Evolutionary conservation across 2,329 filamentous ascomycete genomes (phyloP), one percentile per base, ranked within the genome.

Genomic region (Microsporum canis): DNA sequence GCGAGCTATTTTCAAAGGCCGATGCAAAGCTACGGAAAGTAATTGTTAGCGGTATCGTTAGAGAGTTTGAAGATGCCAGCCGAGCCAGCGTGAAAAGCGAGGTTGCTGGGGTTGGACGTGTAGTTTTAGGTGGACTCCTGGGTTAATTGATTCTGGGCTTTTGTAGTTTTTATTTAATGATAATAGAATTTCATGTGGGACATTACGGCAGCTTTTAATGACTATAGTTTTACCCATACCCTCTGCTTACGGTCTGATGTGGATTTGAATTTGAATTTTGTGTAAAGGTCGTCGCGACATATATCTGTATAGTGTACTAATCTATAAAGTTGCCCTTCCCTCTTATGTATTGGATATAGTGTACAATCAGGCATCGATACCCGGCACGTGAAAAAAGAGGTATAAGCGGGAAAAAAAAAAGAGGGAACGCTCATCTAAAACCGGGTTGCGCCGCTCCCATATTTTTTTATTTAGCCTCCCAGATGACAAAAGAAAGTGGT

Each of bases 21-120:
- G 94, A 99, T 74, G 82, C 86, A 4, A 86, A 85, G 65, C 82
- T 99, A 51, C 81, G 91, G 64, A 97, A 96, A 76, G 85, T 96
- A 58, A 87, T 99, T 63, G 83, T 99, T 1, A 86, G 89, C 55
- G 88, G 88, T 4, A 84, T 95, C 1, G 87, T 96, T 56, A 86
- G 91, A 66, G 94, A 99, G 70, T 96, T 97, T 72, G 94, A 97
- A 72, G 92, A 96, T 62, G 84, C 84, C 23, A 94, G 88, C 71
- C 80, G 92, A 53, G 79, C 78, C 51, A 86, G 88, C 7, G 83
- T 89, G 34, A 92, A 88, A 75, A 83, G 82, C 10, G 94, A 99
- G 76, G 80, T 97, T 56, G 86, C 86, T 1, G 91, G 88, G 38
- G 84, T 99, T 43, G 89, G 90, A 57, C 94, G 90, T 73, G 87